Evolutionary conservation across 2,329 filamentous ascomycete species (phyloP).

Genomic region (Fusarium sulawesiense): DNA sequence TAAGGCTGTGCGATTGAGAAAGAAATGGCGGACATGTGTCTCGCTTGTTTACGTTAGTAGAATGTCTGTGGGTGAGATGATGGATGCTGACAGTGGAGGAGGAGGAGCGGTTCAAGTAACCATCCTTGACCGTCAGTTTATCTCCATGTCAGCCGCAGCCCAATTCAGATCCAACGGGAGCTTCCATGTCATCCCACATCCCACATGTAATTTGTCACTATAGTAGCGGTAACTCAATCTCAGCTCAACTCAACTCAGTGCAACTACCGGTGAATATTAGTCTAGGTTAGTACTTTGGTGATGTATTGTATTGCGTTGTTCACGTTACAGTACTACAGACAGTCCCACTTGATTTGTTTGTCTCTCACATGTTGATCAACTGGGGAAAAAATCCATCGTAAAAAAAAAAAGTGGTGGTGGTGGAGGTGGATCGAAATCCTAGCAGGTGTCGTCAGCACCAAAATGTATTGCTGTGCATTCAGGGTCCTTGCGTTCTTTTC

Average conservation of each 20-base stretch:
- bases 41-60: neutral
- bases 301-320: neutral
- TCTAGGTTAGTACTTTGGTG: neutral
- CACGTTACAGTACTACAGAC: neutral
- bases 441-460: constrained; percentile 44
- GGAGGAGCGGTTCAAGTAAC: neutral
- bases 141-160: constrained; percentile 8
- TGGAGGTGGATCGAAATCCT: constrained; percentile 28
- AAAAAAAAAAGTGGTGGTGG: constrained; percentile 22
- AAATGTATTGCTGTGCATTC: constrained; percentile 1
- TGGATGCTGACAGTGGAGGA: constrained; percentile 23
- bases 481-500: constrained; percentile 28
- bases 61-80: neutral
- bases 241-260: constrained; percentile 2
- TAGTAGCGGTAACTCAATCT: constrained; percentile 23
- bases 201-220: neutral
- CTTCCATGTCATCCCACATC: constrained; percentile 17
- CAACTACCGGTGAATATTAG: neutral
- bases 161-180: constrained; percentile 10
- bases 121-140: constrained; percentile 2
- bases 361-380: constrained; percentile 22
- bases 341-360: constrained; percentile 7
- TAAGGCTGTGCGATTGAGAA: constrained; percentile 11
- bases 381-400: constrained; percentile 10
- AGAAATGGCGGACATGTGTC: neutral